These are phyloP conservation scores for Acanthamoeba royreba DNA, from an alignment of 208 protist species.

Conservation along the genomic window DNA sequence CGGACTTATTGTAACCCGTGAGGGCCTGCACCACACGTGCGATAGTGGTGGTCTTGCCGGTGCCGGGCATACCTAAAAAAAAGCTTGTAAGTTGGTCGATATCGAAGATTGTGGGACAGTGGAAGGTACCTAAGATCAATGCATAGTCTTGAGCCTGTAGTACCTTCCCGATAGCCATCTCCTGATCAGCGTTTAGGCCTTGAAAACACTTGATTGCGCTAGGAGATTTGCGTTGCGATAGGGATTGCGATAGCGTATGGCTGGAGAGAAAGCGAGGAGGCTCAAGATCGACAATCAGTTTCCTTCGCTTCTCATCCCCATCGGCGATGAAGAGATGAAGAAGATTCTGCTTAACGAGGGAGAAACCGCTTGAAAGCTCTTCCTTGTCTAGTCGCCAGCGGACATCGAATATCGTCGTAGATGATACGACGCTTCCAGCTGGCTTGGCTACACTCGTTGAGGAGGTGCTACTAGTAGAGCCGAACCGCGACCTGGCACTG, in stretches of 20 bases:
- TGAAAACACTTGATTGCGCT: neutral
- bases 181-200: conserved; percentile 68
- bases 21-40: conserved; percentile 63
- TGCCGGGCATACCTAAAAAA: conserved; percentile 75
- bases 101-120: neutral
- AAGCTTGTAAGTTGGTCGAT: neutral
- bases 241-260: neutral
- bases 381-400: conserved; percentile 50
- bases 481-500: neutral
- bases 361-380: neutral
- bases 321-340: neutral
- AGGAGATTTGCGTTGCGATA: neutral
- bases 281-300: conserved; percentile 47
- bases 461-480: neutral
- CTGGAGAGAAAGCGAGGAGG: neutral
- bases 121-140: conserved; percentile 54
- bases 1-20: conserved; percentile 31
- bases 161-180: conserved; percentile 56
- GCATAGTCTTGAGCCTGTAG: conserved; percentile 70
- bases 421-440: neutral
- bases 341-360: conserved; percentile 43
- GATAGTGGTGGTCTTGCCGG: conserved; percentile 81
- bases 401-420: neutral
- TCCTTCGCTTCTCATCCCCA: neutral
- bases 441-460: neutral